A percentile compares a stretch with the other conserved stretches of the same genome.
Evolutionary conservation across 306 rosid genomes (phyloP).

Genomic region (Corylus heterophylla): DNA sequence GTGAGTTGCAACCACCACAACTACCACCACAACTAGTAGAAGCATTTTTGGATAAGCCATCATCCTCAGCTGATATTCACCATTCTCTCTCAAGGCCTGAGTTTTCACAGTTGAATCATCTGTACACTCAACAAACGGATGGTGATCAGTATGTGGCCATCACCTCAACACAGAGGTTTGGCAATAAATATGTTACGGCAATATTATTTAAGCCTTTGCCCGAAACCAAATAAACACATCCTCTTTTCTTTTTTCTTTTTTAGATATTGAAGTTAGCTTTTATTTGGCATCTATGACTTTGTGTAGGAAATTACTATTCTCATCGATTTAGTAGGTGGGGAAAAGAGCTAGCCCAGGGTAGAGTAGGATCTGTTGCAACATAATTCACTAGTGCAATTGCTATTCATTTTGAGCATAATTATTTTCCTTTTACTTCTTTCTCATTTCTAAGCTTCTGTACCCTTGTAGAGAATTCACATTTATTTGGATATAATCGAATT

Average conservation of each 20-base stretch:
- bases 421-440: background rate
- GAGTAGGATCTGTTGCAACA: background rate
- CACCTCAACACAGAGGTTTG: slow-evolving; percentile 61
- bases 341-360: slow-evolving; percentile 1
- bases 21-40: slow-evolving; percentile 68
- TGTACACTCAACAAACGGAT: slow-evolving; percentile 53
- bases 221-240: slow-evolving; percentile 16
- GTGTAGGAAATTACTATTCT: background rate
- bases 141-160: slow-evolving; percentile 52
- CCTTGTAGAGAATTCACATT: background rate
- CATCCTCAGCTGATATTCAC: slow-evolving; percentile 36
- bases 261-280: background rate
- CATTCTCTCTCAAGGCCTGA: slow-evolving; percentile 30
- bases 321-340: slow-evolving; percentile 1
- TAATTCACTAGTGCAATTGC: background rate
- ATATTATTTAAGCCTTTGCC: slow-evolving; percentile 56
- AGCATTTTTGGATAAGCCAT: slow-evolving; percentile 35
- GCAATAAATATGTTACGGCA: slow-evolving; percentile 53
- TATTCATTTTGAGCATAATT: slow-evolving; percentile 10
- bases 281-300: slow-evolving; percentile 11
- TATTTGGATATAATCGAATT: background rate
- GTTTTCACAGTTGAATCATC: slow-evolving; percentile 66
- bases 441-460: background rate
- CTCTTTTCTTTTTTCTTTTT: background rate
- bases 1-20: slow-evolving; percentile 67